phyloP scores from a whole-genome alignment of 2,329 filamentous ascomycete genomes.

The Verticillium nubilum region DNA sequence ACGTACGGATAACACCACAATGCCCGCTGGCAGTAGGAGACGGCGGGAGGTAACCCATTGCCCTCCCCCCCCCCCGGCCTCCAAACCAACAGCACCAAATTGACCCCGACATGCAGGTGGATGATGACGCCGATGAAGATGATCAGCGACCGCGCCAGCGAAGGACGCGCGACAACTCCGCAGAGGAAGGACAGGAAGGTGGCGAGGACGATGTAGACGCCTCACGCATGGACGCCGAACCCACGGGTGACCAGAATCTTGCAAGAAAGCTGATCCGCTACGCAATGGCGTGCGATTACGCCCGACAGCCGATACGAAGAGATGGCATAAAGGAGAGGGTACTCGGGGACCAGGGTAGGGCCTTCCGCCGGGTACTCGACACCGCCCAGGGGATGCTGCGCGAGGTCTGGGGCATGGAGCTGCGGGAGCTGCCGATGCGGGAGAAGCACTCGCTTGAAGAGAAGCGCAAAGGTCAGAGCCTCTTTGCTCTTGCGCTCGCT shows the following conservation, averaged over 20 bases:
- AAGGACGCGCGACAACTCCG: conserved; percentile 20
- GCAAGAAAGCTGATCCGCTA: conserved; percentile 66
- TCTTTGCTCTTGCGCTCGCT: background rate
- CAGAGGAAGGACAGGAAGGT: conserved; percentile 22
- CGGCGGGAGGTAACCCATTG: conserved; percentile 22
- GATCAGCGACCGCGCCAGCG: conserved; percentile 25
- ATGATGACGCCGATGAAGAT: conserved; percentile 26
- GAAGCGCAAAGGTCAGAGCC: conserved; percentile 59
- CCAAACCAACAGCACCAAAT: background rate
- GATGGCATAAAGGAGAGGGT: conserved; percentile 65
- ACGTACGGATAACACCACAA: conserved; percentile 10
- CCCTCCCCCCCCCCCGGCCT: background rate
- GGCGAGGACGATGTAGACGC: conserved; percentile 32
- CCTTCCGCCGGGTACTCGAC: conserved; percentile 74
- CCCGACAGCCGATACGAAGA: conserved; percentile 52
- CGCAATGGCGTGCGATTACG: conserved; percentile 60
- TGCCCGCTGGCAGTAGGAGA: conserved; percentile 26
- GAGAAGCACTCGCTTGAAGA: conserved; percentile 81
- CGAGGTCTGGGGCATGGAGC: conserved; percentile 82
- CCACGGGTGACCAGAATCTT: conserved; percentile 42
- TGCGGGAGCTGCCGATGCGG: conserved; percentile 73
- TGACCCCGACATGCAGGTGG: conserved; percentile 11
- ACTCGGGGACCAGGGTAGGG: conserved; percentile 61
- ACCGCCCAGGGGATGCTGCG: conserved; percentile 68
- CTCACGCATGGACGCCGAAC: conserved; percentile 27